Conservation (phyloP, 257 asterid genomes). For the Thymus quinquecostatus region DNA sequence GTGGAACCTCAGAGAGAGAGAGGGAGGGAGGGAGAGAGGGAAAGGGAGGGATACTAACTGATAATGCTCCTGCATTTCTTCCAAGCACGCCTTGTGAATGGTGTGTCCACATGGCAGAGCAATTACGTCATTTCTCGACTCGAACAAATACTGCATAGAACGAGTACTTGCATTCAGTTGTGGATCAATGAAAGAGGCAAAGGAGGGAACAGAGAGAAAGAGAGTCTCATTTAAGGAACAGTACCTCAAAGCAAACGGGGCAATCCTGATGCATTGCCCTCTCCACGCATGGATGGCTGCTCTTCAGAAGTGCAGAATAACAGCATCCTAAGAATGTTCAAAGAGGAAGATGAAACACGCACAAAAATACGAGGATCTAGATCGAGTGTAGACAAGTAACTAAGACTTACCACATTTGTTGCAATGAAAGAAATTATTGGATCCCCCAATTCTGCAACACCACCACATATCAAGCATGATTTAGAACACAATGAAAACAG, state of each 20-base stretch:
- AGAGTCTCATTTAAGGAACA: no score
- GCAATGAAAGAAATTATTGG: conserved; percentile 72
- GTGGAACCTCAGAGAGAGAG: neutral
- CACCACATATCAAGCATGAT: neutral
- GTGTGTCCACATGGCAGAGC: conserved; percentile 89
- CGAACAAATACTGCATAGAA: conserved; percentile 66
- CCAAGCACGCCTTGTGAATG: conserved; percentile 78
- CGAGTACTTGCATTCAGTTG: no score
- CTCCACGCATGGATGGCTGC: conserved; percentile 80
- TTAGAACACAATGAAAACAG: neutral
- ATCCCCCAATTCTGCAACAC: conserved; percentile 69
- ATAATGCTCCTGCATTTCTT: conserved; percentile 81
- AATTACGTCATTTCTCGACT: conserved; percentile 68
- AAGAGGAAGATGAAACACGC: neutral
- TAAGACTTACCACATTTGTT: conserved; percentile 57
- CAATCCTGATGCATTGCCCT: conserved; percentile 97
- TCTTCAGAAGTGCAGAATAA: conserved; percentile 51
- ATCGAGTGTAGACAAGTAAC: neutral
- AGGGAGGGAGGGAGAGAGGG: neutral
- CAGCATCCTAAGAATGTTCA: conserved; percentile 40
- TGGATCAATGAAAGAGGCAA: neutral
- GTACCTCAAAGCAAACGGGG: conserved; percentile 90
- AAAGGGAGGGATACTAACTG: conserved; percentile 47
- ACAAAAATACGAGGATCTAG: no score
- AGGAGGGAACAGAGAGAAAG: neutral